These are phyloP conservation scores for Davidsoniella virescens DNA, from an alignment of 2,329 filamentous ascomycete species.

Conservation along the genomic window DNA sequence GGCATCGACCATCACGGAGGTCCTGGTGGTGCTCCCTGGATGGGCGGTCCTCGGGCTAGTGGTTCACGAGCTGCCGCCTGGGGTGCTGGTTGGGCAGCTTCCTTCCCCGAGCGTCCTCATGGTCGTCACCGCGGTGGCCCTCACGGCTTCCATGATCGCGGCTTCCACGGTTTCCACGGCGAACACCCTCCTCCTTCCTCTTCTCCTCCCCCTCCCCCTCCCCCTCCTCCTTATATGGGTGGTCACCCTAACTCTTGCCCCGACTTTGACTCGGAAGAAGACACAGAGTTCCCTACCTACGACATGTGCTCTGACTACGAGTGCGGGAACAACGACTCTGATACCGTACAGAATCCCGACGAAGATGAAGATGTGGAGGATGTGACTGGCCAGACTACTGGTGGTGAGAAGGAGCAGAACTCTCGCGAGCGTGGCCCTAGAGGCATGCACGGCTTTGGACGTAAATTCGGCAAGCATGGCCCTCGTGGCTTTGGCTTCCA, in stretches of 20 bases:
- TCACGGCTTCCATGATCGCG: too few species aligned
- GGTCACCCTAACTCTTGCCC: too few species aligned
- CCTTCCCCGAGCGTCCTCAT: background rate
- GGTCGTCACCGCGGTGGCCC: background rate
- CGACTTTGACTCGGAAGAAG: background rate
- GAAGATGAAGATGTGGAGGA: background rate
- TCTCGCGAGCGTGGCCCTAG: conserved; percentile 8
- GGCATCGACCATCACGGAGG: background rate
- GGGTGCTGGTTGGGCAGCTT: background rate
- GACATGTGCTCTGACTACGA: background rate
- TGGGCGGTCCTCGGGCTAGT: background rate
- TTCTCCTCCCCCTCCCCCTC: background rate
- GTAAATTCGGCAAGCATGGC: conserved; percentile 14
- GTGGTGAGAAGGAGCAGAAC: conserved; percentile 12
- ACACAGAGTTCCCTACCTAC: background rate
- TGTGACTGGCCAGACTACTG: background rate
- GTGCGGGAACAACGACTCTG: background rate
- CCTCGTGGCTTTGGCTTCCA: conserved; percentile 16
- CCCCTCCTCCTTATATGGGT: too few species aligned
- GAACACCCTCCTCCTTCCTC: background rate
- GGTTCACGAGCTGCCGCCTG: background rate
- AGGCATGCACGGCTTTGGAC: conserved; percentile 15
- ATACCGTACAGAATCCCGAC: background rate
- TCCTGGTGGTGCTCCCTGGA: background rate
- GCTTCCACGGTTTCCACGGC: background rate